A percentile compares a stretch with the other conserved stretches of the same genome.
These are phyloP conservation scores for Mucor piriformis DNA, from an alignment of 371 early-diverging fungal species.

Conservation along the genomic window DNA sequence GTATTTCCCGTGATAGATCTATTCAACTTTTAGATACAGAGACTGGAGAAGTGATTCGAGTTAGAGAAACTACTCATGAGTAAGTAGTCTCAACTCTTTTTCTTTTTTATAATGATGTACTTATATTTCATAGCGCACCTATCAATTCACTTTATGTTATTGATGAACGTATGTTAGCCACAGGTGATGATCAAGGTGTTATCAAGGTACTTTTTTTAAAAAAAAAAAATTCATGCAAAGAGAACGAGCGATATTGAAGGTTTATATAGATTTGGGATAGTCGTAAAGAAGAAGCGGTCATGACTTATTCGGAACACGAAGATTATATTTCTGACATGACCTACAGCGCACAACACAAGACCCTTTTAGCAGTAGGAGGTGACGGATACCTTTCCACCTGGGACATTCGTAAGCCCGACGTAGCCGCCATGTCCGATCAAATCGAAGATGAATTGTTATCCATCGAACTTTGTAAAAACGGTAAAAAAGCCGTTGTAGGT, in stretches of 20 bases:
- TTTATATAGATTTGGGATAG: slow-evolving; percentile 79
- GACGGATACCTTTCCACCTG: slow-evolving; percentile 91
- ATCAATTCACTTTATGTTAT: slow-evolving; percentile 73
- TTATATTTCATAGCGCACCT: slow-evolving; percentile 54
- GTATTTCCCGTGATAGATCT: slow-evolving; percentile 81
- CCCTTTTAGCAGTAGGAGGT: slow-evolving; percentile 57
- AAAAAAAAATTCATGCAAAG: neutral
- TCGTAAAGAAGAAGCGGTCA: slow-evolving; percentile 66
- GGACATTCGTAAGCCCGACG: slow-evolving; percentile 83
- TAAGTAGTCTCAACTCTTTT: too few species aligned
- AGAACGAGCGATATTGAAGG: neutral
- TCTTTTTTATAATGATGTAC: too few species aligned
- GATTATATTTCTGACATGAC: slow-evolving; percentile 90
- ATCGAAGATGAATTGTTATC: slow-evolving; percentile 93
- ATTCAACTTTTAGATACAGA: slow-evolving; percentile 73
- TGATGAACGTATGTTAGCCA: slow-evolving; percentile 74
- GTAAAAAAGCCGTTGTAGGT: slow-evolving; percentile 83
- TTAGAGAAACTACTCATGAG: slow-evolving; percentile 76
- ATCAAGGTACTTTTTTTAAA: slow-evolving; percentile 62
- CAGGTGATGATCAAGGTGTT: slow-evolving; percentile 90
- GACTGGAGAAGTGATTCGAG: slow-evolving; percentile 63
- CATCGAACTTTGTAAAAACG: slow-evolving; percentile 72
- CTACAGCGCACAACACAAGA: slow-evolving; percentile 40
- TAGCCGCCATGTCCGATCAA: slow-evolving; percentile 81
- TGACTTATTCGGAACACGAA: slow-evolving; percentile 77